Base-by-base conservation (phyloP, 805 yeast species). In the Yamadazyma paraphyllophila region DNA sequence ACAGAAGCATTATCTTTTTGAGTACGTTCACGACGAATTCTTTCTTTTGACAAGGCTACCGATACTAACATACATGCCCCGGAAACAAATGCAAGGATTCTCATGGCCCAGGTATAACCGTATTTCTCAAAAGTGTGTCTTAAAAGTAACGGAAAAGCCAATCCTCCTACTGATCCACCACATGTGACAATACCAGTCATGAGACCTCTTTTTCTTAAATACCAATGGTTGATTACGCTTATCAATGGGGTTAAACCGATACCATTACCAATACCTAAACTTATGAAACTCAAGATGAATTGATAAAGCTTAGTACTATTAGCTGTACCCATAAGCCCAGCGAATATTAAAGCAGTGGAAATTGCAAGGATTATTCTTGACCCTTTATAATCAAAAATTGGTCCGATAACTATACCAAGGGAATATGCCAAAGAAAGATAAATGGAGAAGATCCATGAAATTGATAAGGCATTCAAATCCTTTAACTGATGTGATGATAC, bases 91-190 rank as follows among this genome's bases (percentile, higher is more conserved):
- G 66, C 73, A 40, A 82, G 57, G 11, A 77, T 69, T 37, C 88
- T 52, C 32, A 81, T 71, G 0, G 85, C 71, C 85, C 86, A 82
- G 3, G 65, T 73, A 57, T 70, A 83, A 1, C 87, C 86, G 27
- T 76, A 61, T 5, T 57, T 56, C 1, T 64, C 59, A 49, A 77
- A 75, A 40, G 78, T 57, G n/a, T 66, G 58, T 46, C 76, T 65
- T 49, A 82, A 61, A 53, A 79, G 62, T 37, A 83, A 62, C 1
- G 89, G 87, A 59, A 79, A 77, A 2, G 79, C 57, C 8, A 82
- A 67, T 4, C 89, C 90, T 1, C 88, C 89, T 4, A 81, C 65
- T 8, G 85, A 78, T 1, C 87, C 87, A 4, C 88, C 89, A 64
- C 80, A 63, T 47, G 83, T 80, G 2, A 84, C 84, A 2, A 82